These are phyloP conservation scores for Coniferiporia weirii DNA, from an alignment of 1,284 basidiomycete genomes.

Conservation along the genomic window DNA sequence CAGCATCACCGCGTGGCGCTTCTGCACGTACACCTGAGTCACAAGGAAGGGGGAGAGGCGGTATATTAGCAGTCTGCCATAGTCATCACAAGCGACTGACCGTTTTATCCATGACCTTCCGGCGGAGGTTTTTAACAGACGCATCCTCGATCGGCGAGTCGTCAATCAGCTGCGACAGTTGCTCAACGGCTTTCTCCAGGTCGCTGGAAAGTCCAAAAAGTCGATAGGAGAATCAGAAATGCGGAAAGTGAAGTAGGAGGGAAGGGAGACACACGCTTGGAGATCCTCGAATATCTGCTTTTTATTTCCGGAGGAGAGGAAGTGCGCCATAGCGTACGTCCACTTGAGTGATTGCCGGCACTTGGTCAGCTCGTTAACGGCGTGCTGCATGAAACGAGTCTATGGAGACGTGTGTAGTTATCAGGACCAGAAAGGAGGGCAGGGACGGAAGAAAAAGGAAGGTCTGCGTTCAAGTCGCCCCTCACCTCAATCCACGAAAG, in stretches of 20 bases:
- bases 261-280: constrained; percentile 36
- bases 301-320: constrained; percentile 54
- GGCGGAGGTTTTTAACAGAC: constrained; percentile 49
- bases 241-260: neutral
- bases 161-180: constrained; percentile 56
- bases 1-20: constrained; percentile 48
- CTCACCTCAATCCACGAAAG: constrained; percentile 67
- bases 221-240: neutral
- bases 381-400: constrained; percentile 58
- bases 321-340: constrained; percentile 71
- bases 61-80: neutral
- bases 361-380: constrained; percentile 49
- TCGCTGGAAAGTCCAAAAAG: constrained; percentile 32
- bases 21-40: constrained; percentile 28
- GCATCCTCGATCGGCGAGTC: constrained; percentile 52
- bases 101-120: constrained; percentile 54
- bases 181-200: constrained; percentile 62
- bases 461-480: constrained; percentile 50
- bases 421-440: neutral
- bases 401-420: constrained; percentile 11
- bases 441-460: neutral
- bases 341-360: constrained; percentile 64
- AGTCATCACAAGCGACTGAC: constrained; percentile 28
- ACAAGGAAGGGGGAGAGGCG: neutral
- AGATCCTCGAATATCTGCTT: constrained; percentile 68